Evolutionary conservation across 345 rosid species (phyloP).

Genomic region (Anacardium occidentale): DNA sequence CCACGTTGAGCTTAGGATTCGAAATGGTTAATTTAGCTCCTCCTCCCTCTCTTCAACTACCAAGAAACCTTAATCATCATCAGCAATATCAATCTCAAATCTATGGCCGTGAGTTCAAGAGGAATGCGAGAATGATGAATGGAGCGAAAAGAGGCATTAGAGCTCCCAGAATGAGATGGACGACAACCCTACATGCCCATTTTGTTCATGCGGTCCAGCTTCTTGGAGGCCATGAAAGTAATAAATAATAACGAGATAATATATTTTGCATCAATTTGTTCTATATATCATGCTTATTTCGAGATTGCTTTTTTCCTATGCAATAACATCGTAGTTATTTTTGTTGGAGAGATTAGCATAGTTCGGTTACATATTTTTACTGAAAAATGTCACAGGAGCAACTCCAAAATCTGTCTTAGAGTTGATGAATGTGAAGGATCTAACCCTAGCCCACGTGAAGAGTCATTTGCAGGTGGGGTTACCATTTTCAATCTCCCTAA

Average conservation of each 20-base stretch:
- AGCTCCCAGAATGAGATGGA: slow-evolving; percentile 99
- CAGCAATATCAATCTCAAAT: slow-evolving; percentile 59
- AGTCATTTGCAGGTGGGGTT: slow-evolving; percentile 93
- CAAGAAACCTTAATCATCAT: slow-evolving; percentile 33
- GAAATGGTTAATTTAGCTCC: slow-evolving; percentile 37
- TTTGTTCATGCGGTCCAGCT: slow-evolving; percentile 97
- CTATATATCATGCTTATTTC: slow-evolving; percentile 2
- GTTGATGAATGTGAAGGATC: slow-evolving; percentile 99
- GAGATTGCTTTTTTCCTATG: neutral
- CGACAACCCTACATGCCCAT: slow-evolving; percentile 88
- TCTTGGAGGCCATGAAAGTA: slow-evolving; percentile 98
- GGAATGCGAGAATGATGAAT: slow-evolving; percentile 44
- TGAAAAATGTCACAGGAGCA: slow-evolving; percentile 57
- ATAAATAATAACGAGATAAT: neutral
- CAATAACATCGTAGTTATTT: neutral
- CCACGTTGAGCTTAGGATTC: slow-evolving; percentile 70
- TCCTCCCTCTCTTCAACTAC: slow-evolving; percentile 22
- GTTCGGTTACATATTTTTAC: neutral
- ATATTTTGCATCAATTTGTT: neutral
- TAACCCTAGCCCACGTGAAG: slow-evolving; percentile 99
- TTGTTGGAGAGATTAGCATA: neutral
- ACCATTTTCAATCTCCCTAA: slow-evolving; percentile 22
- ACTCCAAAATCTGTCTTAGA: slow-evolving; percentile 97
- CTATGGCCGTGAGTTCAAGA: slow-evolving; percentile 79
- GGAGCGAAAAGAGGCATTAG: slow-evolving; percentile 66